Evolutionary conservation across 176 grass and related monocot species (phyloP).

Genomic region (Aegilops umbellulata): DNA sequence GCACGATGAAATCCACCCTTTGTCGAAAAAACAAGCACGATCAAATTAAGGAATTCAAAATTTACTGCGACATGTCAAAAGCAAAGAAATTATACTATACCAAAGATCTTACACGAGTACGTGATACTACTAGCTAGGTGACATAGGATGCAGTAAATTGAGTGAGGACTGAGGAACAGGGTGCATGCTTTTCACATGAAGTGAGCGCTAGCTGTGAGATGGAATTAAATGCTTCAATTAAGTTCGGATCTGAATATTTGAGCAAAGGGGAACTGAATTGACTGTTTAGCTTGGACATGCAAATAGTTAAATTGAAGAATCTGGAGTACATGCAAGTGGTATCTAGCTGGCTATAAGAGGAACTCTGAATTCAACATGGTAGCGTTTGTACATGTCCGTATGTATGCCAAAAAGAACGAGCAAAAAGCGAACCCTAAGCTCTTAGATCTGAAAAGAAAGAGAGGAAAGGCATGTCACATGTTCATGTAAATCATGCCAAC

Average conservation of each 20-base stretch:
- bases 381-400: slow-evolving; percentile 32
- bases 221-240: slow-evolving; percentile 18
- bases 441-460: slow-evolving; percentile 47
- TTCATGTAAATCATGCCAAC: slow-evolving; percentile 35
- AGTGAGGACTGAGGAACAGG: neutral
- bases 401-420: slow-evolving; percentile 33
- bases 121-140: neutral
- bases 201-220: neutral
- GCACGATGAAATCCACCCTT: neutral
- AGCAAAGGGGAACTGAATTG: neutral
- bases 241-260: slow-evolving; percentile 28
- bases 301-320: slow-evolving; percentile 33
- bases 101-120: neutral
- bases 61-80: neutral
- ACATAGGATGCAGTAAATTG: neutral
- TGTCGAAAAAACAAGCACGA: neutral
- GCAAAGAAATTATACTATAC: slow-evolving; percentile 3
- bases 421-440: slow-evolving; percentile 59
- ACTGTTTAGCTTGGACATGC: slow-evolving; percentile 17
- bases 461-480: slow-evolving; percentile 22
- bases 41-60: neutral
- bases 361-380: slow-evolving; percentile 7
- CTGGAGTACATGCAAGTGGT: slow-evolving; percentile 14
- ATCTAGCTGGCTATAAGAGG: slow-evolving; percentile 21
- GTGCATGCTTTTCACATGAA: neutral